Conservation (phyloP, 2,329 filamentous ascomycete species). For the Calonectria pteridis region DNA sequence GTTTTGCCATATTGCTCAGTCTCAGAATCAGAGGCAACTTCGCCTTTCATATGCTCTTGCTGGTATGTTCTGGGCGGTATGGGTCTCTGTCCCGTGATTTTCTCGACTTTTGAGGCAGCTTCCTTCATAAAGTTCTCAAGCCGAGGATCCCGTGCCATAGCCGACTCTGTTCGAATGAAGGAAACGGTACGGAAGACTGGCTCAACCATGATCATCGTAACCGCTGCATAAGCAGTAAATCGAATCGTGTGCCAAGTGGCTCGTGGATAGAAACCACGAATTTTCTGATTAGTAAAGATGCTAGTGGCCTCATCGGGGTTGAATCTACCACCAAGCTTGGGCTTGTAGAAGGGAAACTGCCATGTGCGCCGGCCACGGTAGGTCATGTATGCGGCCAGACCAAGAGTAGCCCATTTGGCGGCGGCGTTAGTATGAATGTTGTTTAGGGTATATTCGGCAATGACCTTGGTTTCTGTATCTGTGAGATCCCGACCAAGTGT, state of each 20-base stretch:
- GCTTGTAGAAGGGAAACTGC: constrained; percentile 47
- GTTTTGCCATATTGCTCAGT: constrained; percentile 16
- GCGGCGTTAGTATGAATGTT: constrained; percentile 49
- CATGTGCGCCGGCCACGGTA: constrained; percentile 44
- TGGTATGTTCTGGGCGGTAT: background rate
- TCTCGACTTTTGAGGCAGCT: constrained; percentile 38
- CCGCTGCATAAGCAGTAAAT: constrained; percentile 42
- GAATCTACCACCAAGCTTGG: constrained; percentile 42
- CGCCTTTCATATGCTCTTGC: constrained; percentile 13
- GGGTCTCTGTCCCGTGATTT: constrained; percentile 34
- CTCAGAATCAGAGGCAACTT: constrained; percentile 15
- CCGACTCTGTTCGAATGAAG: constrained; percentile 37
- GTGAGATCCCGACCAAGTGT: constrained; percentile 48
- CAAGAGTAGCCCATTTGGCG: constrained; percentile 44
- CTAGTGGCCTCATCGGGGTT: constrained; percentile 45
- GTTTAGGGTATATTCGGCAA: constrained; percentile 50
- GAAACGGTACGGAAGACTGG: constrained; percentile 42
- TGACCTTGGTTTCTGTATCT: constrained; percentile 52
- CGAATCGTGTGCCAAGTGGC: constrained; percentile 42
- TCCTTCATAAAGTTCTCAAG: constrained; percentile 42
- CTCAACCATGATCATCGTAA: constrained; percentile 44
- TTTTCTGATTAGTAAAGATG: constrained; percentile 44
- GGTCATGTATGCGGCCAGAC: constrained; percentile 44
- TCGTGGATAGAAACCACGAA: constrained; percentile 40
- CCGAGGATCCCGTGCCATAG: constrained; percentile 39